Evolutionary conservation across 129 eudicot species (phyloP), one percentile per base, ranked within the genome.

Genomic region (Helichrysum umbraculigerum): DNA sequence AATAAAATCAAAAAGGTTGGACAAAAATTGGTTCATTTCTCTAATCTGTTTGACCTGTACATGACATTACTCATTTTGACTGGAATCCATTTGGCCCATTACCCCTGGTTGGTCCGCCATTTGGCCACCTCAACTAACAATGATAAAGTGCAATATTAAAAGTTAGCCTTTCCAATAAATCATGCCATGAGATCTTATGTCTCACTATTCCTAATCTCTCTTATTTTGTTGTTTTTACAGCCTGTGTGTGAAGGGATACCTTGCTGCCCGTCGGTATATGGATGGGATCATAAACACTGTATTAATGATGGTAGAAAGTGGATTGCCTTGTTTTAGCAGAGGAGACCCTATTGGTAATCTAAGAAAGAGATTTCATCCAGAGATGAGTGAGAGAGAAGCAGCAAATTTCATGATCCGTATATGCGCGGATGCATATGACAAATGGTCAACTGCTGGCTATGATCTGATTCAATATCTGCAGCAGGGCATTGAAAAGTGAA

Each of bases 401-500:
- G 96, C 99, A 41, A 89, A 86, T 79, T 95, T 89, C 80, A 95
- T 95, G 99, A 95, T 95, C 62, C 92, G 87, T 5, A 86, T 76
- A 21, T 95, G 99, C 78, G 87, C 89, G 3, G 99, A 95, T 79
- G 97, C 99, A 39, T 95, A 95, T 73, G 93, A 95, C 68, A 95
- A 95, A 76, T 95, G 99, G 99, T 86, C 94, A 4, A 95, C 99
- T 69, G 99, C 99, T 28, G 99, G 99, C 39, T 95, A 95, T 76
- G 99, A 95, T 89, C 81, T 95, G 54, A 95, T 95, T 59, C 99
- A 95, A 74, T 95, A 95, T 83, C 75, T 95, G 70, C 99, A 95
- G 77, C 99, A 95, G 72, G 99, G 99, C 62, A 91, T 95, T 28
- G 99, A 95, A 74, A 95, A 95, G 86, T 95, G 76, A 87, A 69